A percentile compares a stretch with the other conserved stretches of the same genome.
phyloP scores from a whole-genome alignment of 352 stramenopile species.

The Phytophthora pseudosyringae region DNA sequence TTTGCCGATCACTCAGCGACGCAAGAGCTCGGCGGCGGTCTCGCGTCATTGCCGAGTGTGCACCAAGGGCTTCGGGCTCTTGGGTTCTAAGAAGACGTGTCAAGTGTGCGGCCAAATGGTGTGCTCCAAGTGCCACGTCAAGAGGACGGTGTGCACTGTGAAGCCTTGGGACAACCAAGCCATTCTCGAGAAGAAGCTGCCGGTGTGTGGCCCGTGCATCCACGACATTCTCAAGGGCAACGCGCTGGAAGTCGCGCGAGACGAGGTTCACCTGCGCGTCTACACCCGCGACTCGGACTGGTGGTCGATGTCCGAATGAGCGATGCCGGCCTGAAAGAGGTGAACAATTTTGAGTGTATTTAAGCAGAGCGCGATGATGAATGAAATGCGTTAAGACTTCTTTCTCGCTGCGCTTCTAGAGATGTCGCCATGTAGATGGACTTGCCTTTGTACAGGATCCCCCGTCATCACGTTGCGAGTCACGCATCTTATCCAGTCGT shows the following conservation, averaged over 20 bases:
- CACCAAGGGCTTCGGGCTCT: constrained; percentile 24
- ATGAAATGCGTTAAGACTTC: background rate
- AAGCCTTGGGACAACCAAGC: constrained; percentile 37
- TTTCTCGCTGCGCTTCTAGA: too few species aligned
- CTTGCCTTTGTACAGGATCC: background rate
- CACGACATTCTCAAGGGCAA: constrained; percentile 33
- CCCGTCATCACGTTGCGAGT: too few species aligned
- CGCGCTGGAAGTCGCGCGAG: constrained; percentile 32
- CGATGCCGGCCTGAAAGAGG: background rate
- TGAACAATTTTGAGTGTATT: constrained; percentile 26
- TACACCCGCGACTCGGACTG: constrained; percentile 25
- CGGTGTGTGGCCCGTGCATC: constrained; percentile 44
- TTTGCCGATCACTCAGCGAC: constrained; percentile 3
- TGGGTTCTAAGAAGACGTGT: constrained; percentile 29
- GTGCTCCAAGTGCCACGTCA: constrained; percentile 43
- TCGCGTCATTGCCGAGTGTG: constrained; percentile 21
- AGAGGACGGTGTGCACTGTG: constrained; percentile 50
- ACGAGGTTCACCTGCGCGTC: constrained; percentile 31
- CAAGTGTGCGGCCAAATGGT: constrained; percentile 33
- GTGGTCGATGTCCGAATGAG: constrained; percentile 25
- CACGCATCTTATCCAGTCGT: too few species aligned
- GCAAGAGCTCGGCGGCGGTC: constrained; percentile 1
- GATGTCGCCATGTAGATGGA: background rate
- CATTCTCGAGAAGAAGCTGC: constrained; percentile 43
- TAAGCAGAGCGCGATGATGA: constrained; percentile 6